Evolutionary conservation across 1,284 basidiomycete species (phyloP).

Genomic region (Cryptococcus sp.): DNA sequence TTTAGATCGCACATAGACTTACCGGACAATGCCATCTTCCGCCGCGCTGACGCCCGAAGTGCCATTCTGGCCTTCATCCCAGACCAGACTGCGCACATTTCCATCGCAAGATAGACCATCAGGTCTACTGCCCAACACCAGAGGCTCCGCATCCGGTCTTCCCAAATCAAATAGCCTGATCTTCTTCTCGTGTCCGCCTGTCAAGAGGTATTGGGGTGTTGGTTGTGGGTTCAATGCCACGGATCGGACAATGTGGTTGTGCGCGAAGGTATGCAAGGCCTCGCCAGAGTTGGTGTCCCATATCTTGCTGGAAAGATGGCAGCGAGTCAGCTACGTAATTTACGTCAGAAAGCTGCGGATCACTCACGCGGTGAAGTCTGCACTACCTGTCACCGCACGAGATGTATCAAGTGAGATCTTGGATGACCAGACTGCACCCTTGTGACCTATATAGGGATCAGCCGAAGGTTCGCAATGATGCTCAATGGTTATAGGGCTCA

Average conservation of each 20-base stretch:
- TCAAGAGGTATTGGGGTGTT: constrained; percentile 52
- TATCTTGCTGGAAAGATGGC: constrained; percentile 68
- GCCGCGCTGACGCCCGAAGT: constrained; percentile 79
- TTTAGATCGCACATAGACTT: constrained; percentile 38
- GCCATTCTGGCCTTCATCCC: constrained; percentile 72
- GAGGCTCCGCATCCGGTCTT: constrained; percentile 79
- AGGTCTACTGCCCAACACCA: constrained; percentile 66
- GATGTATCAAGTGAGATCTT: constrained; percentile 87
- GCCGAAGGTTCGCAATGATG: not conserved
- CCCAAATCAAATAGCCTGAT: constrained; percentile 89
- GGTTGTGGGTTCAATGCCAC: constrained; percentile 67
- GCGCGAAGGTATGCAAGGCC: constrained; percentile 85
- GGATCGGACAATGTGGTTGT: constrained; percentile 96
- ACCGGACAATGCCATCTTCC: constrained; percentile 90
- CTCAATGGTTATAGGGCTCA: constrained; percentile 21
- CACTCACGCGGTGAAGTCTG: constrained; percentile 93
- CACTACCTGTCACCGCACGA: constrained; percentile 87
- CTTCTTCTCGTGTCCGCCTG: constrained; percentile 92
- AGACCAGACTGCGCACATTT: constrained; percentile 87
- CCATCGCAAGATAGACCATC: constrained; percentile 72
- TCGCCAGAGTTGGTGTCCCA: constrained; percentile 95
- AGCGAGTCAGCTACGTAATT: not conserved
- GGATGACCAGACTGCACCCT: constrained; percentile 97
- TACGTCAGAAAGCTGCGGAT: not conserved
- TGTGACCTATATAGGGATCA: constrained; percentile 64